These are phyloP conservation scores for Hylodesmum podocarpum DNA, from an alignment of 306 rosid genomes.

Conservation along the genomic window DNA sequence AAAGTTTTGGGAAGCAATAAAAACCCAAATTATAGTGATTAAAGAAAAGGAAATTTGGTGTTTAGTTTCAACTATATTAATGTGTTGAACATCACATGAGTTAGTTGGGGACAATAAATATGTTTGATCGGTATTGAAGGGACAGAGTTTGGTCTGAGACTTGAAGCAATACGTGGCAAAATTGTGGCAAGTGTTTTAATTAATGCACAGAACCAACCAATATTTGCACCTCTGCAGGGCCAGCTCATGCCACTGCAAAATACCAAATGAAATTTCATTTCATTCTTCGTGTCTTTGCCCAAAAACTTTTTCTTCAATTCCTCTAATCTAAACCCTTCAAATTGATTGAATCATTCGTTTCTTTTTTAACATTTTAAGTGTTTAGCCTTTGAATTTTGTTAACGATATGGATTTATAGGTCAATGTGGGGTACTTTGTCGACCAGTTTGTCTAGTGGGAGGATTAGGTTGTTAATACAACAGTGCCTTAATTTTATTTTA, in stretches of 20 bases:
- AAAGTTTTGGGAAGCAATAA: too few relatives aligned
- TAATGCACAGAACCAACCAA: conserved; percentile 1
- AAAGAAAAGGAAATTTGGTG: neutral
- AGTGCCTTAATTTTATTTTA: neutral
- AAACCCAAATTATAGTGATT: neutral
- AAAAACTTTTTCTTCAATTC: neutral
- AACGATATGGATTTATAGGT: neutral
- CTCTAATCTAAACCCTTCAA: neutral
- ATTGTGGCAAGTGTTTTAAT: neutral
- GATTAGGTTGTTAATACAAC: neutral
- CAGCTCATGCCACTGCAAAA: conserved; percentile 23
- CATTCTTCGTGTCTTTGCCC: neutral
- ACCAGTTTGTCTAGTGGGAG: neutral
- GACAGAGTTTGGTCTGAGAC: neutral
- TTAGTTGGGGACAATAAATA: conserved; percentile 34
- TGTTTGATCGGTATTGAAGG: conserved; percentile 18
- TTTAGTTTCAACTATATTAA: neutral
- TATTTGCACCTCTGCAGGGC: neutral
- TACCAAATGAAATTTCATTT: conserved; percentile 8
- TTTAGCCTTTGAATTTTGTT: neutral
- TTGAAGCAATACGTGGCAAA: conserved; percentile 11
- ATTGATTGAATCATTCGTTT: too few relatives aligned
- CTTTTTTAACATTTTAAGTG: neutral
- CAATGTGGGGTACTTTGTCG: neutral
- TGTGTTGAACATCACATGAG: conserved; percentile 1